Evolutionary conservation across 2,329 filamentous ascomycete genomes (phyloP).

Genomic region (Pseudogymnoascus sp.): DNA sequence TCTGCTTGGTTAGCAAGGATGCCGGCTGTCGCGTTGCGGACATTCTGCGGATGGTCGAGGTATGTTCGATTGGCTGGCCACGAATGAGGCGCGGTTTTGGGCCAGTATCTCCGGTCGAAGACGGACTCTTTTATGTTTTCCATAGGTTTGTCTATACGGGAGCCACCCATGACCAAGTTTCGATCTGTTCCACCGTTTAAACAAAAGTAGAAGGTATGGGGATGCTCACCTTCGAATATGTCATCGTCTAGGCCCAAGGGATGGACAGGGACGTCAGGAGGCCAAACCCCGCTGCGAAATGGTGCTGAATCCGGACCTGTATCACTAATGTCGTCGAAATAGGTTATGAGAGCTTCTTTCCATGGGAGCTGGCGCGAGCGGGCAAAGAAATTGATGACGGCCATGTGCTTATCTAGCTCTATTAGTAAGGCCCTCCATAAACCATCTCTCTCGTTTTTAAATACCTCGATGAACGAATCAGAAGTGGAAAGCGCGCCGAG

Average conservation of each 20-base stretch:
- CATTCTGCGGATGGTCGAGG: not conserved
- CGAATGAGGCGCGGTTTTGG: not conserved
- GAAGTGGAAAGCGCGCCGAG: not conserved
- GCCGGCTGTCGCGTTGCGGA: not conserved
- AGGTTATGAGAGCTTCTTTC: not conserved
- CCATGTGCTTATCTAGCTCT: not conserved
- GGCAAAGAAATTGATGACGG: not conserved
- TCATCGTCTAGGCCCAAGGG: not conserved
- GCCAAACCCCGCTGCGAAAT: not conserved
- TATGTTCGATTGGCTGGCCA: slow-evolving; percentile 1
- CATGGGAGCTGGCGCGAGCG: not conserved
- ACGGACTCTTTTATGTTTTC: not conserved
- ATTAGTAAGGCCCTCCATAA: not conserved
- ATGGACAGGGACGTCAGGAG: not conserved
- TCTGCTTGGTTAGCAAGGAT: not conserved
- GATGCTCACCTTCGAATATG: not conserved
- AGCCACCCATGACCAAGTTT: not conserved
- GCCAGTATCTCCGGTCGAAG: not conserved
- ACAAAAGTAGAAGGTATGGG: not conserved
- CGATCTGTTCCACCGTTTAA: not conserved
- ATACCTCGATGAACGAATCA: not conserved
- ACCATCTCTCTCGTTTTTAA: not conserved
- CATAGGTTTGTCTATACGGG: not conserved
- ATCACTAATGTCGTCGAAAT: not conserved
- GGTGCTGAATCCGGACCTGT: not conserved